Percentiles rank a stretch among this genome's conserved stretches.
Conservation (phyloP, 2,329 filamentous ascomycete genomes). For the Bimuria novae-zelandiae region DNA sequence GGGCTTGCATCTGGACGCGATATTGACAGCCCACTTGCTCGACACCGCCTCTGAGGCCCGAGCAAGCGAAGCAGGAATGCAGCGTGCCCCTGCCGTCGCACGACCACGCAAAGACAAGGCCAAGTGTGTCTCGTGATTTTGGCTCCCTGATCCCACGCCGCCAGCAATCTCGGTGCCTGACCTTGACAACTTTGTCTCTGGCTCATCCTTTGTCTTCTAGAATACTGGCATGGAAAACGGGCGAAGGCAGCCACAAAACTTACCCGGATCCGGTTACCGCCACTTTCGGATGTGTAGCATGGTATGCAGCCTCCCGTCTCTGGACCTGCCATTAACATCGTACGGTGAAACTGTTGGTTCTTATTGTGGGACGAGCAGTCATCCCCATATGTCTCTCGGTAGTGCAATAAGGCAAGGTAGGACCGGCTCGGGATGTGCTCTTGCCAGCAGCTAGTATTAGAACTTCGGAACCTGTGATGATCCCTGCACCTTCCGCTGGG, state of each 20-base stretch:
- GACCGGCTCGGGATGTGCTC: slow-evolving; percentile 18
- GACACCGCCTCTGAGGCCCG: slow-evolving; percentile 1
- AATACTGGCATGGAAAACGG: slow-evolving; percentile 27
- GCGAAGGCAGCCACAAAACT: slow-evolving; percentile 17
- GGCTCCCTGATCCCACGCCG: neutral
- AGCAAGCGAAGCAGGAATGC: neutral
- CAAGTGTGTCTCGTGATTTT: neutral
- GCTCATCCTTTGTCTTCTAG: slow-evolving; percentile 17
- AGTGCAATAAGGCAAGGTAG: slow-evolving; percentile 24
- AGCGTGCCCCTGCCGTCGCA: neutral
- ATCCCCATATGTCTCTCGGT: slow-evolving; percentile 20
- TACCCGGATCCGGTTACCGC: slow-evolving; percentile 11
- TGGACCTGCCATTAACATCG: slow-evolving; percentile 17
- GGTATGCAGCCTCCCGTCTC: slow-evolving; percentile 32
- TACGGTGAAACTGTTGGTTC: slow-evolving; percentile 28
- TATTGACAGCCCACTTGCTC: slow-evolving; percentile 9
- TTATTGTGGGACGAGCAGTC: slow-evolving; percentile 30
- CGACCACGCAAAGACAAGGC: neutral
- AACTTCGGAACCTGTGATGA: slow-evolving; percentile 18
- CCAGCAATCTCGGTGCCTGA: neutral
- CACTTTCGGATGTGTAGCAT: slow-evolving; percentile 24
- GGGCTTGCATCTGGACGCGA: slow-evolving; percentile 19
- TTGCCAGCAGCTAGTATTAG: slow-evolving; percentile 13
- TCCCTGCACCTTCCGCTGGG: slow-evolving; percentile 10
- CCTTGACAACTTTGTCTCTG: neutral